Evolutionary conservation across 2,329 filamentous ascomycete species (phyloP).

Genomic region (Fusarium aywerte): DNA sequence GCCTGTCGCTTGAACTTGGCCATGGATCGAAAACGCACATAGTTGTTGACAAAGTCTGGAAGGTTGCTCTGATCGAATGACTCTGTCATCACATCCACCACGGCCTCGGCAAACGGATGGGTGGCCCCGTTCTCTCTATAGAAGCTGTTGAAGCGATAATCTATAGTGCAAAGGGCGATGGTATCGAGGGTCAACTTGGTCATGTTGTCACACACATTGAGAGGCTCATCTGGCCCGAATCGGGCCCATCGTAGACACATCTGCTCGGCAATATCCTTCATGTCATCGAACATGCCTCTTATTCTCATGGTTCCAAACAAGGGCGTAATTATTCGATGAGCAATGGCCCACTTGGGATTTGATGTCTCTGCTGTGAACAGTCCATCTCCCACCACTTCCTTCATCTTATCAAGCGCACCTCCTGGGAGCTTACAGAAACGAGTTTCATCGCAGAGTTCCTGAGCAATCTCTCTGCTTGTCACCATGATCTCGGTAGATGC

Average conservation of each 20-base stretch:
- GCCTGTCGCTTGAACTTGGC: too few species aligned
- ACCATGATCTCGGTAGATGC: too few species aligned
- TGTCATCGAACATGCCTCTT: slow-evolving; percentile 73
- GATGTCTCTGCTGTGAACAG: not conserved
- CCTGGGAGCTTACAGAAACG: not conserved
- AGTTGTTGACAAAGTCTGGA: too few species aligned
- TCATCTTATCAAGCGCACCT: not conserved
- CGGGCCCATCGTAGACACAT: slow-evolving; percentile 75
- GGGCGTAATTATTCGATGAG: slow-evolving; percentile 72
- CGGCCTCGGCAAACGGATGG: too few species aligned
- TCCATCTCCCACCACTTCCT: not conserved
- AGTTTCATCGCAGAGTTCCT: not conserved
- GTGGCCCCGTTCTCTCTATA: too few species aligned
- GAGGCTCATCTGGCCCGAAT: slow-evolving; percentile 65
- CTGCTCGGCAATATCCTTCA: slow-evolving; percentile 74
- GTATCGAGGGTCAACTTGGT: not conserved
- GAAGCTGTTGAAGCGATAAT: not conserved
- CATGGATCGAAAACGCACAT: too few species aligned
- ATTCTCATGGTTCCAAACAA: slow-evolving; percentile 76
- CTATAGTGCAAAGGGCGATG: not conserved
- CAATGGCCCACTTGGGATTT: slow-evolving; percentile 65
- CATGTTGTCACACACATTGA: slow-evolving; percentile 63
- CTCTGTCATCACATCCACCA: too few species aligned
- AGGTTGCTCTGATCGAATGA: too few species aligned
- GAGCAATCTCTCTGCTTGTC: not conserved